phyloP scores from a whole-genome alignment of 1,284 basidiomycete genomes.

The Ceraceosorus guamensis region DNA sequence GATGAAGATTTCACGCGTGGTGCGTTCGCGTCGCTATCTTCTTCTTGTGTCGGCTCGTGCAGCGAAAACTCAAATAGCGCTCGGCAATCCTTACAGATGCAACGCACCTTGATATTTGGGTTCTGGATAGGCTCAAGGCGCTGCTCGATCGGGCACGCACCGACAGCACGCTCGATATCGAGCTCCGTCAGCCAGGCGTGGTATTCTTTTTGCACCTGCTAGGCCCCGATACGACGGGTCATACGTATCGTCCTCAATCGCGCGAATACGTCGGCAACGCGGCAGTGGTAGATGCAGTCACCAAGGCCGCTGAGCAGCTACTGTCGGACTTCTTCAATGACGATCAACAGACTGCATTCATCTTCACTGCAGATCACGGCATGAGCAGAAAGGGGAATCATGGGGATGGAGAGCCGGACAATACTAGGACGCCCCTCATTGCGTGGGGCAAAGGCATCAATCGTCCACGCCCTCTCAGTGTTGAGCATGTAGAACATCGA shows the following conservation, averaged over 20 bases:
- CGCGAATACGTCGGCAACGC: conserved; percentile 83
- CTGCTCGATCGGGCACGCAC: conserved; percentile 47
- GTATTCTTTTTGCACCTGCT: conserved; percentile 79
- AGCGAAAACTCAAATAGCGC: background rate
- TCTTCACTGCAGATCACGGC: conserved; percentile 84
- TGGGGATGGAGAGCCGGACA: conserved; percentile 82
- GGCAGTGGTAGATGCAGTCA: conserved; percentile 69
- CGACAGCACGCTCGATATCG: conserved; percentile 50
- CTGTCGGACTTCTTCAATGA: conserved; percentile 60
- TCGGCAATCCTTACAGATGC: conserved; percentile 55
- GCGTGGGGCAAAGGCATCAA: conserved; percentile 67
- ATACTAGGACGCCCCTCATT: conserved; percentile 76
- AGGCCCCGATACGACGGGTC: conserved; percentile 79
- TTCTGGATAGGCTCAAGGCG: conserved; percentile 60
- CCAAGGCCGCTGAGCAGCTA: conserved; percentile 61
- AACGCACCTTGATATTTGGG: conserved; percentile 71
- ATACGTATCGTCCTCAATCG: conserved; percentile 78
- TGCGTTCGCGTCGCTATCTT: conserved; percentile 23
- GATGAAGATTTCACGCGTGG: conserved; percentile 54
- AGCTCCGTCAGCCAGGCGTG: conserved; percentile 55
- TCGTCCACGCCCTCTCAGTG: conserved; percentile 5
- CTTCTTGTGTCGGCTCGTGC: background rate
- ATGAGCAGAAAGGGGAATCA: conserved; percentile 86
- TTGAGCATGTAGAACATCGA: background rate
- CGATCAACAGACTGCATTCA: conserved; percentile 60